phyloP scores from a whole-genome alignment of 345 rosid species.

The Pugionium dolabratum region DNA sequence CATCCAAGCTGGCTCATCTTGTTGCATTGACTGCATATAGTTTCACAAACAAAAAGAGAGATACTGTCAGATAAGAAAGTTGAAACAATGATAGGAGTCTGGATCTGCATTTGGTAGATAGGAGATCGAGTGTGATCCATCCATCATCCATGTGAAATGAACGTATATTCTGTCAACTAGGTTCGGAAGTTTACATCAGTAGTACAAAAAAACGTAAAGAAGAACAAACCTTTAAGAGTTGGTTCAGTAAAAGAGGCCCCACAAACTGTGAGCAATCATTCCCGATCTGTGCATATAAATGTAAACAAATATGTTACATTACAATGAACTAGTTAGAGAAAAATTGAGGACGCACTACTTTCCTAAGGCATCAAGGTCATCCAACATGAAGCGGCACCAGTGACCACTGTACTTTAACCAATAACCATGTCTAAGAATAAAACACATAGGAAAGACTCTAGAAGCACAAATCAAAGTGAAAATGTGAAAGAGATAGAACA shows the following conservation, averaged over 20 bases:
- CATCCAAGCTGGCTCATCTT: conserved; percentile 81
- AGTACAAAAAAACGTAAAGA: background rate
- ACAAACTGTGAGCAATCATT: conserved; percentile 94
- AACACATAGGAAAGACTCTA: conserved; percentile 16
- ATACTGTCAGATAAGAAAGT: conserved; percentile 21
- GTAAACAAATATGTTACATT: conserved; percentile 1
- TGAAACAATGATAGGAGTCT: conserved; percentile 4
- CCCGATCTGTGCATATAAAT: conserved; percentile 34
- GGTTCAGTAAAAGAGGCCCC: conserved; percentile 86
- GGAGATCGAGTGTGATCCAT: background rate
- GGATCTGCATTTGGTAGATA: conserved; percentile 18
- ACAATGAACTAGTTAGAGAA: background rate
- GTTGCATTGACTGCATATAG: conserved; percentile 93
- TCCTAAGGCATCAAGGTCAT: conserved; percentile 1
- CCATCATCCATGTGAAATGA: conserved; percentile 20
- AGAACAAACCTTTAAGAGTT: conserved; percentile 74
- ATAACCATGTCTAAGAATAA: background rate
- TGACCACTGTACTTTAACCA: conserved; percentile 10
- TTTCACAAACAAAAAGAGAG: conserved; percentile 28
- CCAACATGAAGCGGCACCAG: conserved; percentile 16
- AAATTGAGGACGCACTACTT: conserved; percentile 11
- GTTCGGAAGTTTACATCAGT: conserved; percentile 7
- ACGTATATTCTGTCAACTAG: background rate
- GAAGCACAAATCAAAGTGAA: conserved; percentile 11
- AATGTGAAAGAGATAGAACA: conserved; percentile 5